Percentiles rank a stretch among this genome's conserved stretches.
Evolutionary conservation across 1,284 basidiomycete species (phyloP).

Genomic region (Cutaneotrichosporon sp.): DNA sequence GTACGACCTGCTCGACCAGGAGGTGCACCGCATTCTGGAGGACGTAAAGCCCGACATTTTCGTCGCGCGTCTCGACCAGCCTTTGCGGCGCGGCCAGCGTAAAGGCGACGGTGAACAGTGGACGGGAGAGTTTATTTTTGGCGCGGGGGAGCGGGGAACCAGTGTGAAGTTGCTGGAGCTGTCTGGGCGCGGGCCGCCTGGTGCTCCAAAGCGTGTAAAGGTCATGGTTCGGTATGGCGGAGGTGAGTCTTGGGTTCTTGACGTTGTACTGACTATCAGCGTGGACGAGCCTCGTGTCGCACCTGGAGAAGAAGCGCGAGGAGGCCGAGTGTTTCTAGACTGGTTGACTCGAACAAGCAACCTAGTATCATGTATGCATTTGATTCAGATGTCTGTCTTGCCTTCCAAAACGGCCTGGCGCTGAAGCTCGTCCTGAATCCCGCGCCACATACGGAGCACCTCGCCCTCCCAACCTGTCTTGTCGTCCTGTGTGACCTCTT

Average conservation of each 20-base stretch:
- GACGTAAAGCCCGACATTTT: conserved; percentile 25
- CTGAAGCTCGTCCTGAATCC: conserved; percentile 16
- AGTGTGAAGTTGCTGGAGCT: conserved; percentile 37
- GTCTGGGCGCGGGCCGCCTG: conserved; percentile 8
- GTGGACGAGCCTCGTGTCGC: conserved; percentile 27
- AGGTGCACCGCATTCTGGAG: conserved; percentile 27
- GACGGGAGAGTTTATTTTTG: conserved; percentile 45
- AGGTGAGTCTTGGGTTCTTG: conserved; percentile 7
- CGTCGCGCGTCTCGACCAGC: conserved; percentile 35
- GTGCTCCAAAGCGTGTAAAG: conserved; percentile 25
- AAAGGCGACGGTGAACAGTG: conserved; percentile 37
- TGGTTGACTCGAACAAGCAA: background rate
- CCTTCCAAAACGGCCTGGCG: background rate
- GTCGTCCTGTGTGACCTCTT: conserved; percentile 1
- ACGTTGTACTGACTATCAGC: conserved; percentile 7
- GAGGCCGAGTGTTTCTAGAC: conserved; percentile 6
- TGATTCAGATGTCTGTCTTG: background rate
- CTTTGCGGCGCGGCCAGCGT: conserved; percentile 38
- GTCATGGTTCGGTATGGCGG: conserved; percentile 34
- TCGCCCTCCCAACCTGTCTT: conserved; percentile 20
- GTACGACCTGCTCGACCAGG: conserved; percentile 40
- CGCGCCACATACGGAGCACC: conserved; percentile 21
- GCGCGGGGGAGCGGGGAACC: conserved; percentile 28
- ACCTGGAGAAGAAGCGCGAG: conserved; percentile 21
- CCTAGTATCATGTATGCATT: conserved; percentile 10